phyloP scores from a whole-genome alignment of 2,329 filamentous ascomycete species.

The Epichloe scottii region DNA sequence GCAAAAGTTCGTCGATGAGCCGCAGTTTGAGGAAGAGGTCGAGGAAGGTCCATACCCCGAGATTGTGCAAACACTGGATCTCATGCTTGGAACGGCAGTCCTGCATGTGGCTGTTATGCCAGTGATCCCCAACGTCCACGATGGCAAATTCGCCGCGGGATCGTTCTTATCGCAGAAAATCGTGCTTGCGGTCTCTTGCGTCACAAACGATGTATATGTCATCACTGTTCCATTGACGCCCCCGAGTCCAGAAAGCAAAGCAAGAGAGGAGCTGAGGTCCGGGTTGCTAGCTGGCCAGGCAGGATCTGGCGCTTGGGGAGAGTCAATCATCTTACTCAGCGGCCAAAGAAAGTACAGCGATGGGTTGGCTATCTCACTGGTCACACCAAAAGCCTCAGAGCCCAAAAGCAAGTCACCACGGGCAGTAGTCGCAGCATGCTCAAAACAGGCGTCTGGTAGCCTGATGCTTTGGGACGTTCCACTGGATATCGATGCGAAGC shows the following conservation, averaged over 20 bases:
- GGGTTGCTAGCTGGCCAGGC: constrained; percentile 40
- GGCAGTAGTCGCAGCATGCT: constrained; percentile 48
- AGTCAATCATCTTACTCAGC: constrained; percentile 39
- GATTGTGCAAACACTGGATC: constrained; percentile 46
- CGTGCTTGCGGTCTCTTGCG: constrained; percentile 48
- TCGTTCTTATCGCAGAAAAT: constrained; percentile 43
- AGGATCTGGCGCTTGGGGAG: constrained; percentile 51
- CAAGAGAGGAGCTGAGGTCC: constrained; percentile 37
- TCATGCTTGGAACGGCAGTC: constrained; percentile 44
- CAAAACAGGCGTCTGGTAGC: constrained; percentile 44
- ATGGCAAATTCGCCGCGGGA: constrained; percentile 32
- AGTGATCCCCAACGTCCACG: constrained; percentile 35
- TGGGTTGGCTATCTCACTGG: constrained; percentile 42
- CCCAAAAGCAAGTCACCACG: constrained; percentile 23
- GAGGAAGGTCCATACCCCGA: constrained; percentile 40
- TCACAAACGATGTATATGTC: constrained; percentile 42
- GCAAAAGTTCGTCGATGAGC: constrained; percentile 35
- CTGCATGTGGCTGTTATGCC: constrained; percentile 44
- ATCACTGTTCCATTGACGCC: constrained; percentile 49
- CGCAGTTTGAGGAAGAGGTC: constrained; percentile 43
- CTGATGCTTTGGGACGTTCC: constrained; percentile 47
- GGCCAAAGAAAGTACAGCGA: constrained; percentile 42
- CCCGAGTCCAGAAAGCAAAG: constrained; percentile 47
- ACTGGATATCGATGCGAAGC: constrained; percentile 26
- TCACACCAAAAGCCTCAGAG: constrained; percentile 30